phyloP scores from a whole-genome alignment of 352 stramenopile species.

The Plasmopara halstedii region DNA sequence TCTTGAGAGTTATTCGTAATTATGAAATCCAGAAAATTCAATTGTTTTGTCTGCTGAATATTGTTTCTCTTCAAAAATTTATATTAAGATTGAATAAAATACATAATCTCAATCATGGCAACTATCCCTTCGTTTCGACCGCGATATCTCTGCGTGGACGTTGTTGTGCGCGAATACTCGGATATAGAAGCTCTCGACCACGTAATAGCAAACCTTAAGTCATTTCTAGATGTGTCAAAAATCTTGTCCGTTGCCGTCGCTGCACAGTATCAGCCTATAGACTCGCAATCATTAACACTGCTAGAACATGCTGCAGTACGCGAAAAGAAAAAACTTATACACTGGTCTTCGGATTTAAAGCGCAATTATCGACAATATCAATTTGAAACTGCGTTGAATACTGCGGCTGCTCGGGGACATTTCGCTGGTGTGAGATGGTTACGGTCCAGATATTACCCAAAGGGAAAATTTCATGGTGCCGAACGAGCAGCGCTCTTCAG shows the following conservation, averaged over 20 bases:
- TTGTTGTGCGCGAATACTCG: conserved; percentile 16
- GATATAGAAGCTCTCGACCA: conserved; percentile 23
- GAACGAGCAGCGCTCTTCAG: conserved; percentile 31
- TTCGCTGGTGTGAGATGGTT: conserved; percentile 24
- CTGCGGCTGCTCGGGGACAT: conserved; percentile 16
- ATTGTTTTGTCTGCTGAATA: neutral
- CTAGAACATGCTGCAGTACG: conserved; percentile 20
- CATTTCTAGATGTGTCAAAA: conserved; percentile 24
- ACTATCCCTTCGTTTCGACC: conserved; percentile 2
- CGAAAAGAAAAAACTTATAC: conserved; percentile 21
- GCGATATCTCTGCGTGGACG: conserved; percentile 23
- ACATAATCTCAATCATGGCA: neutral
- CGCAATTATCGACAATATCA: conserved; percentile 31
- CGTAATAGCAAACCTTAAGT: conserved; percentile 17
- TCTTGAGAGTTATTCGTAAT: neutral
- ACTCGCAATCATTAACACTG: conserved; percentile 12
- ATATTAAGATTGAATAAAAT: neutral
- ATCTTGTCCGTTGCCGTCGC: conserved; percentile 24
- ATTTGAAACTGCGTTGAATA: conserved; percentile 27
- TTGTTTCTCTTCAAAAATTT: neutral
- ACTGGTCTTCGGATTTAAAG: conserved; percentile 32
- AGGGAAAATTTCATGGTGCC: conserved; percentile 28
- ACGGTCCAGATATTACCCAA: conserved; percentile 21
- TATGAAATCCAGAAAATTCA: neutral
- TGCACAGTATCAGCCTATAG: conserved; percentile 10